Percentiles rank a stretch among this genome's conserved stretches.
phyloP scores from a whole-genome alignment of 2,329 filamentous ascomycete species.

The Helotiales sp. region DNA sequence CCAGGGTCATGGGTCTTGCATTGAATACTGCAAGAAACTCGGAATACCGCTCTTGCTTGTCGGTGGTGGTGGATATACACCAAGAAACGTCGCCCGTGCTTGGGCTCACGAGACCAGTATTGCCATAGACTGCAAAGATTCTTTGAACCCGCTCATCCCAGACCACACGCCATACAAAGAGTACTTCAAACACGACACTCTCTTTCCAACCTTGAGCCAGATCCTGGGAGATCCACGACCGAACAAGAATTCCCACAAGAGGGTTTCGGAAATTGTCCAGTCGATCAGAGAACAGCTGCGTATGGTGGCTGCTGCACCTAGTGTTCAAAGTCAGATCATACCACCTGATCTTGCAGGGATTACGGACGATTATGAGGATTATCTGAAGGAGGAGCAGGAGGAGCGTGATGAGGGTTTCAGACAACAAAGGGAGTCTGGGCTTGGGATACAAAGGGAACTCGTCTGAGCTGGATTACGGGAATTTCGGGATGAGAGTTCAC shows the following conservation, averaged over 20 bases:
- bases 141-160: slow-evolving; percentile 73
- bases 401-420: slow-evolving; percentile 56
- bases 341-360: slow-evolving; percentile 73
- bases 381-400: slow-evolving; percentile 63
- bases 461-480: slow-evolving; percentile 12
- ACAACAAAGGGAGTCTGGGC: slow-evolving; percentile 54
- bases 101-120: slow-evolving; percentile 98
- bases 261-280: slow-evolving; percentile 72
- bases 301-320: slow-evolving; percentile 82
- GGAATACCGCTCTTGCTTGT: slow-evolving; percentile 83
- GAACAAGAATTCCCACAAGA: slow-evolving; percentile 78
- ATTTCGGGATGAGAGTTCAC: too few species aligned
- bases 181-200: slow-evolving; percentile 82
- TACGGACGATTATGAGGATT: slow-evolving; percentile 67
- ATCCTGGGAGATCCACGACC: slow-evolving; percentile 63
- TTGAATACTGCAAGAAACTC: slow-evolving; percentile 82
- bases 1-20: slow-evolving; percentile 87
- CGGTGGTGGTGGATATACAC: slow-evolving; percentile 94
- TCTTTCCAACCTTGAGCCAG: slow-evolving; percentile 84
- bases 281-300: slow-evolving; percentile 82
- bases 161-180: slow-evolving; percentile 80
- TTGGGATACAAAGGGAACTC: slow-evolving; percentile 57
- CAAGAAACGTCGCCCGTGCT: slow-evolving; percentile 90
- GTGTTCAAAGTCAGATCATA: slow-evolving; percentile 80
- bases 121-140: slow-evolving; percentile 72